Conservation (phyloP, 2,329 filamentous ascomycete species). For the Pseudonectria foliicola region DNA sequence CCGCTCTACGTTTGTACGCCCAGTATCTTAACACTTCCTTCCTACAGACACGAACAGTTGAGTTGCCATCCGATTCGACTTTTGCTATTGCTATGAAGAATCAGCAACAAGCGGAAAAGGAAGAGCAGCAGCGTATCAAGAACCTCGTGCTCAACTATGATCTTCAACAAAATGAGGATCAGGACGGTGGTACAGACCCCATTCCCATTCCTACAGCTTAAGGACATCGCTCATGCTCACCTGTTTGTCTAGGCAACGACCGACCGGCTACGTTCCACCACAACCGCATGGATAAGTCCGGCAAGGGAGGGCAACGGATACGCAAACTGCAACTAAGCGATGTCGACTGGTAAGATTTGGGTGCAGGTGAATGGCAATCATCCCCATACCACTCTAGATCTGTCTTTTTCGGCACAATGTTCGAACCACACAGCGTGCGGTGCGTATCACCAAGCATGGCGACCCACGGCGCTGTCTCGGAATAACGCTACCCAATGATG, state of each 20-base stretch:
- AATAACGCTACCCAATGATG: too few species aligned
- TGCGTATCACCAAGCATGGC: too few species aligned
- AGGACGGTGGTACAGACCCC: conserved; percentile 55
- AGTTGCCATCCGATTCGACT: conserved; percentile 81
- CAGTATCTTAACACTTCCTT: conserved; percentile 9
- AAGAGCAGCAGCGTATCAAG: conserved; percentile 98
- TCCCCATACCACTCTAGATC: too few species aligned
- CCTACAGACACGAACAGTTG: conserved; percentile 78
- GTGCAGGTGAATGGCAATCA: background rate
- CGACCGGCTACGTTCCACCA: conserved; percentile 41
- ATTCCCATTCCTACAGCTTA: background rate
- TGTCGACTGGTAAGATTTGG: conserved; percentile 75
- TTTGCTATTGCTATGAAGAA: conserved; percentile 95
- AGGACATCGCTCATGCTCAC: conserved; percentile 40
- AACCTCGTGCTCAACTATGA: conserved; percentile 96
- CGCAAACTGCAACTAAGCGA: conserved; percentile 92
- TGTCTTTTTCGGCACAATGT: too few species aligned
- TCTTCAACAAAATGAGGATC: conserved; percentile 73
- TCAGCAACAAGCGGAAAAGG: conserved; percentile 88
- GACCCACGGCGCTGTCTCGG: too few species aligned
- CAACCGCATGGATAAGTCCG: conserved; percentile 49
- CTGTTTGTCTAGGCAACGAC: conserved; percentile 40
- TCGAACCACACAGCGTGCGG: too few species aligned
- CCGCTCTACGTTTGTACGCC: background rate
- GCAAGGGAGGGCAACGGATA: conserved; percentile 67